Evolutionary conservation across 768 basidiomycete genomes (phyloP), one percentile per base, ranked within the genome.

Genomic region (Tulasnella sp.): DNA sequence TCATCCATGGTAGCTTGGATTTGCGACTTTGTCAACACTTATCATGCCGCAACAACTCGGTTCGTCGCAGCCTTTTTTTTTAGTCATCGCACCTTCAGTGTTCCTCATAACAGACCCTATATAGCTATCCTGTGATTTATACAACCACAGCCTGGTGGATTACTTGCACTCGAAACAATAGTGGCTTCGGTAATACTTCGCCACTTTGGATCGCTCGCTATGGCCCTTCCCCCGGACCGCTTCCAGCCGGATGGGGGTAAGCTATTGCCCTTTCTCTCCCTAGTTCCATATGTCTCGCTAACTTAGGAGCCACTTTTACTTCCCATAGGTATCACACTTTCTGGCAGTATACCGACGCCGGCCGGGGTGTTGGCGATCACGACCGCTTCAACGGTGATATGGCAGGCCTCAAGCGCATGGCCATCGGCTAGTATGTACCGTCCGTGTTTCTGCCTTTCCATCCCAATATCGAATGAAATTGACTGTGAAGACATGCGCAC

Each of bases 131-230:
- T 87, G 88, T 88, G 52, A 89, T 90, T 75, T 91, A 91, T 78
- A 88, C 88, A 37, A 89, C 87, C 3, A 90, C 88, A 11, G 83
- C 86, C 80, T 91, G 90, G 90, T 91, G 91, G 91, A 87, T 79
- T 12, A 85, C 84, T 11, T 91, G 91, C 81, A 91, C 91, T 1
- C 89, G 87, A 0, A 88, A 89, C 80, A 88, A 85, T 74, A 82
- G 83, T 17, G 82, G 82, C 4, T 91, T 91, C 78, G 85, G 80
- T 0, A 74, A 79, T 3, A 86, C 83, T 74, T 89, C 87, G 80
- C 89, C 90, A 2, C 83, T 91, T 2, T 91, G 89, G 89, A 85
- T 91, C 64, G 90, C 91, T 1, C 81, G 83, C 36, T 90, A 85
- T 67, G 80, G 87, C 4, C 86, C 88, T 9, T 78, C 81, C 34